A percentile compares a stretch with the other conserved stretches of the same genome.
Evolutionary conservation across 2,329 filamentous ascomycete species (phyloP).

Genomic region (Chaetomium olivaceum): DNA sequence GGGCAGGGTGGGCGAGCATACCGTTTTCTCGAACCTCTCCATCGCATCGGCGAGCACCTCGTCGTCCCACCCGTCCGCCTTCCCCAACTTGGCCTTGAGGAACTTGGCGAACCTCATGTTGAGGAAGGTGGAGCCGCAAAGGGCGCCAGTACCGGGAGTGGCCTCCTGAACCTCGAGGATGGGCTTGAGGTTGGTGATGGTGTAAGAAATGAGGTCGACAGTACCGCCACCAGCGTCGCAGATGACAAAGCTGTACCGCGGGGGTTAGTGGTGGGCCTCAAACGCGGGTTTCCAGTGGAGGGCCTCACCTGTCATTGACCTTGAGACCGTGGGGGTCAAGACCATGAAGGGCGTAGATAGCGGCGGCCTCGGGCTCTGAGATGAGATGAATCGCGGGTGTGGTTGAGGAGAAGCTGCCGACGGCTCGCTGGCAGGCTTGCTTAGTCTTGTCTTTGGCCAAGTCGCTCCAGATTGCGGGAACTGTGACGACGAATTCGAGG

Average conservation of each 20-base stretch:
- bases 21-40: constrained; percentile 47
- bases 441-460: constrained; percentile 53
- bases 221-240: constrained; percentile 58
- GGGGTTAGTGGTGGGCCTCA: neutral
- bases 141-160: constrained; percentile 50
- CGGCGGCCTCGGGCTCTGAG: constrained; percentile 56
- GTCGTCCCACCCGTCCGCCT: constrained; percentile 47
- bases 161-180: constrained; percentile 51
- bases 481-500: constrained; percentile 57
- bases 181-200: constrained; percentile 47
- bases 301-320: constrained; percentile 42
- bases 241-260: constrained; percentile 45
- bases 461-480: constrained; percentile 61
- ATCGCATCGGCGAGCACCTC: constrained; percentile 44
- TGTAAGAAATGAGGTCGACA: constrained; percentile 56
- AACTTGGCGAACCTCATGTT: constrained; percentile 51
- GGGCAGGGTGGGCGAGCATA: constrained; percentile 13
- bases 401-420: constrained; percentile 35
- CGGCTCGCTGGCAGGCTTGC: constrained; percentile 45
- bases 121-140: constrained; percentile 52
- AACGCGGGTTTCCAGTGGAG: neutral
- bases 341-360: constrained; percentile 50
- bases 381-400: constrained; percentile 46
- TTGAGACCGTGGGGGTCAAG: constrained; percentile 45
- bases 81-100: constrained; percentile 46